Base-by-base conservation (phyloP, 192 early-diverging fungal genomes). In the Chytriomyces confervae region DNA sequence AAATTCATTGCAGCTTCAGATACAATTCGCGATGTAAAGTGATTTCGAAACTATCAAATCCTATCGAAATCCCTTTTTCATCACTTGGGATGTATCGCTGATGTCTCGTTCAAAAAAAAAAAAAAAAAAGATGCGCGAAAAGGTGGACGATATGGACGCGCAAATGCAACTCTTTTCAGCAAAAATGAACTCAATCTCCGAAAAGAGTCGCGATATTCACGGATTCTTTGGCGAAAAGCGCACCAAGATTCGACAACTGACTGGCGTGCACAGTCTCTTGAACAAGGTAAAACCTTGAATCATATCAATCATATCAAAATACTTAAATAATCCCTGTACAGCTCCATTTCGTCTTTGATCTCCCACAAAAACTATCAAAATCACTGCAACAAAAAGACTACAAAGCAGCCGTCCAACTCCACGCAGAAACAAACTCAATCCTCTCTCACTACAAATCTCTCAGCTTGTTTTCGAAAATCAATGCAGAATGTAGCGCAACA, bases 1-100 rank as follows among this genome's bases (percentile, higher is more conserved):
- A 95, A 96, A 86, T 97, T 99, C 77, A 95, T 97, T 62, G 93
- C 91, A 50, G 97, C 97, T 0, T 95, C 95, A 2, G 95, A 97
- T 67, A 95, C 97, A 0, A 95, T 99, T 18, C 62, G 62, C 10
- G 24, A 10, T 36, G 36, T 36, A 36, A 36, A 36, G 36, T 36
- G 36, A 36, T 36, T 36, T 36, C 36, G 36, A 36, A 36, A 36
- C 36, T 36, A 36, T 36, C 36, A 36, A 2, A 36, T 36, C 4
- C 36, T 1, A 36, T 36, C 36, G 4, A 2, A 36, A 3, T 36
- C 36, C 36, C 13, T 20, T 61, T 75, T 69, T 11, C 29, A 5
- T 57, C 61, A 44, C 60, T 5, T n/a, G 5, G 45, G 5, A 62
- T 72, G 68, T 62, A 7, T 72, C 48, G 23, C 49, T 8, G 13